Evolutionary conservation across 352 stramenopile species (phyloP).

Genomic region (Phytophthora ramorum): DNA sequence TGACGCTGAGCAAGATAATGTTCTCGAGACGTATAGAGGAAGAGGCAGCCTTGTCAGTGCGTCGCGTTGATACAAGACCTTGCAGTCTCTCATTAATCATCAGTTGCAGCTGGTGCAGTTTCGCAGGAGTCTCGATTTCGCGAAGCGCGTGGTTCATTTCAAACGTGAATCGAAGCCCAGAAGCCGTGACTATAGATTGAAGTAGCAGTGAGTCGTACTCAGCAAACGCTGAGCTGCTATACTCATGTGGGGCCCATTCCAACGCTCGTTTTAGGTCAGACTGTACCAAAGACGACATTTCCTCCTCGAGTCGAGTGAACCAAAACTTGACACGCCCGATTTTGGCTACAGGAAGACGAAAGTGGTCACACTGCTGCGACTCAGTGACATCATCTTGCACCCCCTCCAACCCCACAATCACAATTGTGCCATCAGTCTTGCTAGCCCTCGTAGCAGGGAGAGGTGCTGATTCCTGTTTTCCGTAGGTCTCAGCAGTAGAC

Average conservation of each 20-base stretch:
- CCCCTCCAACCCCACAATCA: conserved; percentile 32
- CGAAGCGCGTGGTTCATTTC: conserved; percentile 33
- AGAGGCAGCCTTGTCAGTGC: conserved; percentile 5
- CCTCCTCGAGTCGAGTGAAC: conserved; percentile 67
- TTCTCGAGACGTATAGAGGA: conserved; percentile 34
- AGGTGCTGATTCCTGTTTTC: conserved; percentile 12
- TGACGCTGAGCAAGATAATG: conserved; percentile 36
- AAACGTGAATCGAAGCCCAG: conserved; percentile 41
- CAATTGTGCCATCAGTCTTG: conserved; percentile 25
- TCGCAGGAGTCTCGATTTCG: neutral
- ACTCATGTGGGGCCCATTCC: conserved; percentile 18
- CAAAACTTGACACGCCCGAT: conserved; percentile 74
- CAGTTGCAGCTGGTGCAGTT: conserved; percentile 7
- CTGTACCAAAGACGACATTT: conserved; percentile 53
- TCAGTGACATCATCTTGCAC: neutral
- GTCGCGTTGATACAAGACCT: conserved; percentile 1
- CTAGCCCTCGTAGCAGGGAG: conserved; percentile 2
- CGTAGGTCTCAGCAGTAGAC: conserved; percentile 28
- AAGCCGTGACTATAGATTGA: conserved; percentile 40
- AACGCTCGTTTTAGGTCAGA: conserved; percentile 46
- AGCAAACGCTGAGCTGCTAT: neutral
- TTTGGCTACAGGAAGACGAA: conserved; percentile 60
- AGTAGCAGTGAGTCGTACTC: conserved; percentile 27
- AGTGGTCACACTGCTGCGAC: conserved; percentile 10
- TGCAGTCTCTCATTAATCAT: neutral